A percentile compares a stretch with the other conserved stretches of the same genome.
phyloP scores from a whole-genome alignment of 2,329 filamentous ascomycete genomes.

The Xylariaceae sp. region DNA sequence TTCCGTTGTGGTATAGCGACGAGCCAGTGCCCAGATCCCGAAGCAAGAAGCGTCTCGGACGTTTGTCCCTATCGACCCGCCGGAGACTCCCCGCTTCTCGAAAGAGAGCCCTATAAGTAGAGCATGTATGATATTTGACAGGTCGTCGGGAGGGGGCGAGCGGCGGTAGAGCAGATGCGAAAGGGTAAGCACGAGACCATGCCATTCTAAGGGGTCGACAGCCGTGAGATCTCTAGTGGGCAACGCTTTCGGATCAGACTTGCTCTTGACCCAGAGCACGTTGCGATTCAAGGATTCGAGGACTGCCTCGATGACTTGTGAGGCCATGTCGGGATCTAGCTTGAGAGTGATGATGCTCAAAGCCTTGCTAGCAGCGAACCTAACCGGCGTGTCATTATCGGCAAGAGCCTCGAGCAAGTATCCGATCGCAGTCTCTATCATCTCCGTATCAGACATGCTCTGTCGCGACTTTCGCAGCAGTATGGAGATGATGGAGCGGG shows the following conservation, averaged over 20 bases:
- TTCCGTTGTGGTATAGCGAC: slow-evolving; percentile 78
- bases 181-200: slow-evolving; percentile 82
- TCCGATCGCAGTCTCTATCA: slow-evolving; percentile 77
- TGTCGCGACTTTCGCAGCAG: slow-evolving; percentile 49
- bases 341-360: slow-evolving; percentile 81
- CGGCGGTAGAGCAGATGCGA: slow-evolving; percentile 81
- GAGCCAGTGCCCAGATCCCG: slow-evolving; percentile 86
- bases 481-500: slow-evolving; percentile 67
- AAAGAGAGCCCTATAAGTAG: slow-evolving; percentile 78
- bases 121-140: slow-evolving; percentile 70
- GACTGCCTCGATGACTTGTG: slow-evolving; percentile 81
- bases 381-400: slow-evolving; percentile 86
- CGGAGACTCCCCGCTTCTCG: slow-evolving; percentile 79
- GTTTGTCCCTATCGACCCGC: slow-evolving; percentile 80
- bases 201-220: slow-evolving; percentile 82
- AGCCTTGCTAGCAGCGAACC: slow-evolving; percentile 87
- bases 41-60: slow-evolving; percentile 95
- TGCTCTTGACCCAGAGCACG: slow-evolving; percentile 46
- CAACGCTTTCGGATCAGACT: slow-evolving; percentile 28
- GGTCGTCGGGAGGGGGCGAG: slow-evolving; percentile 65
- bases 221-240: slow-evolving; percentile 58
- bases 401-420: slow-evolving; percentile 71
- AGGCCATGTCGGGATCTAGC: slow-evolving; percentile 72
- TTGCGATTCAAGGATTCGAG: slow-evolving; percentile 62
- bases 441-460: slow-evolving; percentile 41